These are phyloP conservation scores for Apiotrichum akiyoshidainum DNA, from an alignment of 1,284 basidiomycete species.

Conservation along the genomic window DNA sequence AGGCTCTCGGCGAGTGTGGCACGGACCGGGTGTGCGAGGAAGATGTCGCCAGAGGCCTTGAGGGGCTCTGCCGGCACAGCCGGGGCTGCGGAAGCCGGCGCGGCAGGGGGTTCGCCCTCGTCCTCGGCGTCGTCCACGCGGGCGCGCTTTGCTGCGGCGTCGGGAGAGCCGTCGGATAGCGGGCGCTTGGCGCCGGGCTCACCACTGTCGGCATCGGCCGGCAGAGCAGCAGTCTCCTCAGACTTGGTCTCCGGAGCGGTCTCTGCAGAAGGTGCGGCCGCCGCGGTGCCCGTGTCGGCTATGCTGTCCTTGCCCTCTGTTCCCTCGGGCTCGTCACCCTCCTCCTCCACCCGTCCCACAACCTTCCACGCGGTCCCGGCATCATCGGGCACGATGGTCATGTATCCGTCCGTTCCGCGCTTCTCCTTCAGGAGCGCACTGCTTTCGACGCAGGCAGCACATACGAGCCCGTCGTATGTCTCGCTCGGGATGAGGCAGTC, in stretches of 20 bases:
- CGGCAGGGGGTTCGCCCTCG: neutral
- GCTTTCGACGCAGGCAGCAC: constrained; percentile 32
- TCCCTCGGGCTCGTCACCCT: neutral
- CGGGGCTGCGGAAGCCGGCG: neutral
- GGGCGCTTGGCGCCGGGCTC: constrained; percentile 8
- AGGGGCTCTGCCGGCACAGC: neutral
- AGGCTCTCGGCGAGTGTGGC: constrained; percentile 25
- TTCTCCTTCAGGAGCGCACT: constrained; percentile 12
- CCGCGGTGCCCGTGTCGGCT: too few relatives aligned
- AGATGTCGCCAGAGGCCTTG: constrained; percentile 44
- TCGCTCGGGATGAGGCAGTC: constrained; percentile 43
- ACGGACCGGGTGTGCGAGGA: constrained; percentile 40
- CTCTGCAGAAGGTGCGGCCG: too few relatives aligned
- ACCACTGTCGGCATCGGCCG: too few relatives aligned
- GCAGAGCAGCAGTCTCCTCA: too few relatives aligned
- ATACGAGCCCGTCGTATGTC: constrained; percentile 46
- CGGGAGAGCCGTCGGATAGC: constrained; percentile 5
- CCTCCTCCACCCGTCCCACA: constrained; percentile 16
- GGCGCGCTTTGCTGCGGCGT: constrained; percentile 7
- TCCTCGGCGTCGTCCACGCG: constrained; percentile 11
- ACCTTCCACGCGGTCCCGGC: constrained; percentile 24
- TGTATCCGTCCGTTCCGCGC: constrained; percentile 44
- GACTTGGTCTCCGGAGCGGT: too few relatives aligned
- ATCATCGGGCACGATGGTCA: constrained; percentile 39
- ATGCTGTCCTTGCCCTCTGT: neutral